A percentile compares a stretch with the other conserved stretches of the same genome.
Conservation (phyloP, 495 filamentous ascomycete species). For the Aspergillus coremiiformis region DNA sequence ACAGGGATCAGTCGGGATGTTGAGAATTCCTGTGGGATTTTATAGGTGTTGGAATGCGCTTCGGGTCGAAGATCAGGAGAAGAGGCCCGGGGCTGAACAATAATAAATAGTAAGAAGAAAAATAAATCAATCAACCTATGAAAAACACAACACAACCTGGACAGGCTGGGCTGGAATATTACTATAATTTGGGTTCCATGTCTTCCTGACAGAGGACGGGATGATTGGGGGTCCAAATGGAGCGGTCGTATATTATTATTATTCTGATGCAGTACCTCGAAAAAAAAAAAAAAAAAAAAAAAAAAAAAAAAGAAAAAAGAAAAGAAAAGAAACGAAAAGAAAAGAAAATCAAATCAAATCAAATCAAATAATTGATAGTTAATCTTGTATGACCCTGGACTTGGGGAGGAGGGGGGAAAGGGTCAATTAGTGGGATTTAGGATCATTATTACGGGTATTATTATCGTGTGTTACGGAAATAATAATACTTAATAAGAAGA, state of each 20-base stretch:
- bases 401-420: too few relatives aligned
- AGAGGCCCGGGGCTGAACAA: not conserved
- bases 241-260: conserved; percentile 8
- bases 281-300: too few relatives aligned
- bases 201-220: conserved; percentile 8
- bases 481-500: too few relatives aligned
- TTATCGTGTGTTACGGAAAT: not conserved
- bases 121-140: not conserved
- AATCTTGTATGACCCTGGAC: too few relatives aligned
- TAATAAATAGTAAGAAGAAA: not conserved
- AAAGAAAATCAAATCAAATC: too few relatives aligned
- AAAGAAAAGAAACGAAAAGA: too few relatives aligned
- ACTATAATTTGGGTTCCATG: conserved; percentile 10
- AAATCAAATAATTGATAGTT: too few relatives aligned
- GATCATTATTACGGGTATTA: not conserved
- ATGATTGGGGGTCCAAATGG: conserved; percentile 5
- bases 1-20: not conserved
- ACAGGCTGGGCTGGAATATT: conserved; percentile 1
- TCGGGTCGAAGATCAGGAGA: not conserved
- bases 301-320: too few relatives aligned
- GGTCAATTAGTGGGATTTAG: not conserved
- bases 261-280: conserved; percentile 9
- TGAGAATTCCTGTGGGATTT: conserved; percentile 1
- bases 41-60: conserved; percentile 1
- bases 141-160: not conserved